Conservation (phyloP, 306 rosid species). For the Chamaecrista fasciculata region DNA sequence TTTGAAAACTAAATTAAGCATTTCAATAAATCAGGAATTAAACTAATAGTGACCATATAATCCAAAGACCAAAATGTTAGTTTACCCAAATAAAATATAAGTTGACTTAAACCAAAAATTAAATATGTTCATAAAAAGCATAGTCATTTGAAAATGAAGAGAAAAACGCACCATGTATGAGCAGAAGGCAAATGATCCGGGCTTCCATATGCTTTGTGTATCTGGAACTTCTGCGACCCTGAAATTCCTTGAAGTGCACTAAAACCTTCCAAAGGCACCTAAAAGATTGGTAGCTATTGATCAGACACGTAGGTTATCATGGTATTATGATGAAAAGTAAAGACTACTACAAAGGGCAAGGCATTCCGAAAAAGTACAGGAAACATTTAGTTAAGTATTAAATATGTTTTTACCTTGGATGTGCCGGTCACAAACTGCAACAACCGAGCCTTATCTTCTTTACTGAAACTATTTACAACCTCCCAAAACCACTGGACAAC, state of each 20-base stretch:
- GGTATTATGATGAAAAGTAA: not conserved
- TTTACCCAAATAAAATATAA: too few relatives aligned
- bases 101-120: not conserved
- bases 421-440: conserved; percentile 99
- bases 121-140: not conserved
- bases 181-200: conserved; percentile 75
- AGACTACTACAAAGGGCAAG: not conserved
- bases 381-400: conserved; percentile 3
- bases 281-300: conserved; percentile 27
- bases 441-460: conserved; percentile 97
- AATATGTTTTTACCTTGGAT: conserved; percentile 91
- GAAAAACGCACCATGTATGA: conserved; percentile 58
- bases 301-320: conserved; percentile 18
- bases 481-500: conserved; percentile 98
- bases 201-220: conserved; percentile 80
- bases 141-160: too few relatives aligned
- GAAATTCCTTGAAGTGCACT: conserved; percentile 82
- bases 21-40: too few relatives aligned
- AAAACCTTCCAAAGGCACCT: conserved; percentile 82
- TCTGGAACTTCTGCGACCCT: conserved; percentile 78
- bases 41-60: too few relatives aligned
- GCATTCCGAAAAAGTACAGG: too few relatives aligned
- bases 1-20: too few relatives aligned
- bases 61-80: too few relatives aligned
- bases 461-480: conserved; percentile 83